phyloP scores from a whole-genome alignment of 805 yeast genomes.

The baker's yeast (Saccharomyces cerevisiae) region DNA sequence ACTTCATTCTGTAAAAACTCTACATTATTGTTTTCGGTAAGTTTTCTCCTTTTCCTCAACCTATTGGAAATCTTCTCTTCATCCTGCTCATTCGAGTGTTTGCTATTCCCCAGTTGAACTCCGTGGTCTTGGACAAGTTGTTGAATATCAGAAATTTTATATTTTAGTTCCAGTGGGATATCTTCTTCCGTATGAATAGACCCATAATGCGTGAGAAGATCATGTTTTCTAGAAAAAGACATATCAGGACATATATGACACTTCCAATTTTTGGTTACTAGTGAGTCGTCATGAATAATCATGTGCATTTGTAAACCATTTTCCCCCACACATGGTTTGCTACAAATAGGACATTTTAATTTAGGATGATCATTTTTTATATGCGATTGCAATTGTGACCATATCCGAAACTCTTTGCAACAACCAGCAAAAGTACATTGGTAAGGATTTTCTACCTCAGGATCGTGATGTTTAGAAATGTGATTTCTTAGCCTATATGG shows the following conservation, averaged over 20 bases:
- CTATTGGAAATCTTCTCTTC: neutral
- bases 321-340: constrained; percentile 64
- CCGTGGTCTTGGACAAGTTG: neutral
- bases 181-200: constrained; percentile 32
- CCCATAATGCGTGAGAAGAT: constrained; percentile 48
- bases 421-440: constrained; percentile 61
- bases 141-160: neutral
- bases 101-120: neutral
- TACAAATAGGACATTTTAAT: constrained; percentile 55
- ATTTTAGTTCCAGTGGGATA: constrained; percentile 7
- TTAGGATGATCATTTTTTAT: constrained; percentile 66
- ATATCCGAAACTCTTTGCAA: constrained; percentile 49
- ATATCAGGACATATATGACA: constrained; percentile 46
- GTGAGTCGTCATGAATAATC: constrained; percentile 53
- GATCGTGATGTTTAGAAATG: constrained; percentile 55
- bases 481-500: constrained; percentile 64
- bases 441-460: constrained; percentile 30
- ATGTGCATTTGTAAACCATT: constrained; percentile 65
- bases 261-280: constrained; percentile 53
- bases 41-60: neutral
- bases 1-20: constrained; percentile 18
- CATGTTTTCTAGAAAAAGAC: constrained; percentile 48
- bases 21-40: constrained; percentile 6
- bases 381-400: constrained; percentile 70
- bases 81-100: neutral